A percentile compares a stretch with the other conserved stretches of the same genome.
Conservation (phyloP, 805 yeast genomes). For the Kodamaea jinghongensis region DNA sequence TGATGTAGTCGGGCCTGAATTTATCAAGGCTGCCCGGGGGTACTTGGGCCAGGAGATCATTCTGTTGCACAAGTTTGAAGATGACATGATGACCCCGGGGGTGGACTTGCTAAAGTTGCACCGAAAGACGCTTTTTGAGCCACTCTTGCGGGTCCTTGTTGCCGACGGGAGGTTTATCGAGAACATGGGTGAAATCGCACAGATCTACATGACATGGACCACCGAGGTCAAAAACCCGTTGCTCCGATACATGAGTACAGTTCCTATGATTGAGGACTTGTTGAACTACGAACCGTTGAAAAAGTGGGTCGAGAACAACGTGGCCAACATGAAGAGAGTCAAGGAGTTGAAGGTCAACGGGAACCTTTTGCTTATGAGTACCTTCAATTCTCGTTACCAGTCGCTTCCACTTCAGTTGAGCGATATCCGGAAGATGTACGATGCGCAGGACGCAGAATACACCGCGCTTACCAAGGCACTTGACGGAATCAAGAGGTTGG, state of each 20-base stretch:
- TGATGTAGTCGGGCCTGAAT: conserved; percentile 42
- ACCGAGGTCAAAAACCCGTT: conserved; percentile 53
- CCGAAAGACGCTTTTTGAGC: conserved; percentile 50
- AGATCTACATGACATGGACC: conserved; percentile 64
- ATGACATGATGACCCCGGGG: conserved; percentile 57
- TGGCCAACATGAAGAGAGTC: conserved; percentile 50
- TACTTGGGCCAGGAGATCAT: conserved; percentile 19
- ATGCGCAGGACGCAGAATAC: conserved; percentile 49
- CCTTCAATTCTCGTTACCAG: conserved; percentile 43
- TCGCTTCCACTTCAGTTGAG: conserved; percentile 60
- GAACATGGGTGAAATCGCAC: conserved; percentile 49
- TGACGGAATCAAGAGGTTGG: conserved; percentile 52
- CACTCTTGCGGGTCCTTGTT: conserved; percentile 54
- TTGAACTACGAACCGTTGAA: conserved; percentile 51
- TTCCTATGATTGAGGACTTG: conserved; percentile 59
- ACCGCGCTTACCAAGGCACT: conserved; percentile 51
- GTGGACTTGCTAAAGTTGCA: conserved; percentile 56
- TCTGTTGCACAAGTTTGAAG: conserved; percentile 48
- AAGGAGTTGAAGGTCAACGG: conserved; percentile 42
- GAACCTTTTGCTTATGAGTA: conserved; percentile 37
- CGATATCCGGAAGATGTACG: conserved; percentile 50
- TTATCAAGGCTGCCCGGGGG: conserved; percentile 28
- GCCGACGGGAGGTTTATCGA: conserved; percentile 66
- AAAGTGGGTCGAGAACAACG: conserved; percentile 55
- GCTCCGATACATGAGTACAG: conserved; percentile 55